Evolutionary conservation across 208 protist genomes (phyloP).

Genomic region (Trypanosoma congolense): DNA sequence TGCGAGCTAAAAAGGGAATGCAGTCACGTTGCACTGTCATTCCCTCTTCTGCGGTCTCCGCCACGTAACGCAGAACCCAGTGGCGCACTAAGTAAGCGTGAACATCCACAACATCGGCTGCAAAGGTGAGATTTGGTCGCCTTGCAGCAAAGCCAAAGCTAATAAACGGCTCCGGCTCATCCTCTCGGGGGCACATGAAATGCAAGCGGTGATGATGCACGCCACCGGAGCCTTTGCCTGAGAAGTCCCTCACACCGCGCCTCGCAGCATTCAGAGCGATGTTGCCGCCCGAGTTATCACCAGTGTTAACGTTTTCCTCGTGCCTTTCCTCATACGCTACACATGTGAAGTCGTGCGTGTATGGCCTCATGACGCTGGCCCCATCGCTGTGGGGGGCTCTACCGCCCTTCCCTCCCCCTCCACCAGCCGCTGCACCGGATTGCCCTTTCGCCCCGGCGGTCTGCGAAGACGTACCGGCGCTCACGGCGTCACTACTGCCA

Average conservation of each 20-base stretch:
- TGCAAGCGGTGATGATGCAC: slow-evolving; percentile 59
- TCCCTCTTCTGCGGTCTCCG: slow-evolving; percentile 34
- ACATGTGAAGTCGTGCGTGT: slow-evolving; percentile 47
- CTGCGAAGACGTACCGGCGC: too few species aligned
- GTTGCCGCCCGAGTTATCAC: neutral
- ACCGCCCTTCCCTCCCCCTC: slow-evolving; percentile 6
- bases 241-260: neutral
- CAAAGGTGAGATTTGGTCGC: slow-evolving; percentile 63
- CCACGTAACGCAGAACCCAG: slow-evolving; percentile 75
- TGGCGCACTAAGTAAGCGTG: slow-evolving; percentile 67
- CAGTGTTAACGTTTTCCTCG: slow-evolving; percentile 4
- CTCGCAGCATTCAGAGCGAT: neutral
- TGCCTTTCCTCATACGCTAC: slow-evolving; percentile 61
- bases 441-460: neutral
- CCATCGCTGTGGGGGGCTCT: slow-evolving; percentile 13
- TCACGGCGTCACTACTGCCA: slow-evolving; percentile 3
- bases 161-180: slow-evolving; percentile 33
- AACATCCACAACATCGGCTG: slow-evolving; percentile 56
- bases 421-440: neutral
- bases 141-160: slow-evolving; percentile 60
- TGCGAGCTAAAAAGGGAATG: slow-evolving; percentile 58
- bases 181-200: slow-evolving; percentile 53
- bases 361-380: slow-evolving; percentile 26
- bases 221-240: neutral
- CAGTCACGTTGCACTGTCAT: slow-evolving; percentile 24